phyloP scores from a whole-genome alignment of 2,329 filamentous ascomycete species.

The Xylariaceae sp. region DNA sequence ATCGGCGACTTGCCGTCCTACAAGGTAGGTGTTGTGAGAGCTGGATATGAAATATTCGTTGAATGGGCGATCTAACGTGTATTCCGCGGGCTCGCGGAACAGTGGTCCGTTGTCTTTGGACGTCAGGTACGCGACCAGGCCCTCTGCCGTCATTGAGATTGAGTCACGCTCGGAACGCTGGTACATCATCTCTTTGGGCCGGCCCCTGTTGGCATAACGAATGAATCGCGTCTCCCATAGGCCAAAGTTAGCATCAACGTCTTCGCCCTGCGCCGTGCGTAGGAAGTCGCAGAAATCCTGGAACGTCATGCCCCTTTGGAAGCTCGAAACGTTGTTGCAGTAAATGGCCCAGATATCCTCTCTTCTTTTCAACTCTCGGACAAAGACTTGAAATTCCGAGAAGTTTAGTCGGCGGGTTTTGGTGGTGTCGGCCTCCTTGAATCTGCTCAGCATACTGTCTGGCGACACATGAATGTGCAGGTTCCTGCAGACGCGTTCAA shows the following conservation, averaged over 20 bases:
- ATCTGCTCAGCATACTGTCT: slow-evolving; percentile 64
- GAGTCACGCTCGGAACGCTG: slow-evolving; percentile 38
- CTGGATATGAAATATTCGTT: slow-evolving; percentile 98
- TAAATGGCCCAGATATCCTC: slow-evolving; percentile 74
- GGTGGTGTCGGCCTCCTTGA: slow-evolving; percentile 62
- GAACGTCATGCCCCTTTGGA: slow-evolving; percentile 58
- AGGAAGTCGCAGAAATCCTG: slow-evolving; percentile 73
- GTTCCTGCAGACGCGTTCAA: slow-evolving; percentile 78
- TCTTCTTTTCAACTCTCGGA: slow-evolving; percentile 74
- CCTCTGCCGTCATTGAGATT: slow-evolving; percentile 65
- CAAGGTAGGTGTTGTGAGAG: slow-evolving; percentile 95
- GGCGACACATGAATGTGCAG: slow-evolving; percentile 87
- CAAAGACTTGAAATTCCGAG: slow-evolving; percentile 74
- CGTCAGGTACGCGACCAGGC: slow-evolving; percentile 69
- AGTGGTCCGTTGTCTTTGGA: slow-evolving; percentile 68
- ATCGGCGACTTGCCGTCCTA: slow-evolving; percentile 83
- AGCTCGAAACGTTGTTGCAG: slow-evolving; percentile 49
- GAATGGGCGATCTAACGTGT: slow-evolving; percentile 69
- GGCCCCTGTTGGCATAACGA: slow-evolving; percentile 57
- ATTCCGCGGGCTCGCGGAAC: slow-evolving; percentile 50
- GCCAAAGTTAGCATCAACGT: slow-evolving; percentile 57
- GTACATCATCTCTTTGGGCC: slow-evolving; percentile 35
- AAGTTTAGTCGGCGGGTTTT: slow-evolving; percentile 64
- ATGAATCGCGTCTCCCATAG: slow-evolving; percentile 68
- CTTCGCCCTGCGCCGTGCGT: slow-evolving; percentile 63